Evolutionary conservation across 129 eudicot genomes (phyloP), one percentile per base, ranked within the genome.

Genomic region (Rutidosis leptorrhynchoides): DNA sequence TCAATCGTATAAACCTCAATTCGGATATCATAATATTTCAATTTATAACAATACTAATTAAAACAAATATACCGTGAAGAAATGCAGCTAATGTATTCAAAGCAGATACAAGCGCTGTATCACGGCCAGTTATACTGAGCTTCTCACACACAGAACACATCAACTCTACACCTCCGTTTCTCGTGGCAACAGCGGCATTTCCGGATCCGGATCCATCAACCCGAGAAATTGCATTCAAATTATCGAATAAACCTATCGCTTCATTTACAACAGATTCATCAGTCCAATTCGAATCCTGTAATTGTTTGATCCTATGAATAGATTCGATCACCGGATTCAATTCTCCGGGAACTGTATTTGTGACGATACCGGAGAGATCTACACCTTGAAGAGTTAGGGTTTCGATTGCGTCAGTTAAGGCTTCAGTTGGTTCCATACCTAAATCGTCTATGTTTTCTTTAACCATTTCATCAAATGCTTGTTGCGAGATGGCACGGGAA

Each of bases 321-420:
- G 90, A 73, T 24, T 86, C 77, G n/a, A 94, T 64, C 48, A 89
- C 93, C 1, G 95, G 96, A 74, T 89, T 79, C 69, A 74, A 45
- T 75, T 86, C 85, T 14, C 96, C 96, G 1, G 93, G 93, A 26
- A 69, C 74, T 54, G 85, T 78, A 52, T 83, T 66, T 42, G 89
- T 84, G 69, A 84, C 74, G 6, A 86, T 82, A 46, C 98, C 95
- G 21, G 97, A 89, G 54, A 94, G 99, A 86, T 89, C 97, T 73
- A 89, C 99, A 80, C 93, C 95, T 84, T 89, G 99, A 6, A 94
- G 97, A 22, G 90, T 74, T 24, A 89, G 89, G 62, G 99, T 89
- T 43, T 94, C 80, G 67, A 93, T 80, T 62, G 92, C 96, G 81
- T 93, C 99, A 14, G 71, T 71, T 54, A 90, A 84, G 67, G 97